Conservation (phyloP, 2,329 filamentous ascomycete species). For the Immersiporthe knoxdaviesiana region DNA sequence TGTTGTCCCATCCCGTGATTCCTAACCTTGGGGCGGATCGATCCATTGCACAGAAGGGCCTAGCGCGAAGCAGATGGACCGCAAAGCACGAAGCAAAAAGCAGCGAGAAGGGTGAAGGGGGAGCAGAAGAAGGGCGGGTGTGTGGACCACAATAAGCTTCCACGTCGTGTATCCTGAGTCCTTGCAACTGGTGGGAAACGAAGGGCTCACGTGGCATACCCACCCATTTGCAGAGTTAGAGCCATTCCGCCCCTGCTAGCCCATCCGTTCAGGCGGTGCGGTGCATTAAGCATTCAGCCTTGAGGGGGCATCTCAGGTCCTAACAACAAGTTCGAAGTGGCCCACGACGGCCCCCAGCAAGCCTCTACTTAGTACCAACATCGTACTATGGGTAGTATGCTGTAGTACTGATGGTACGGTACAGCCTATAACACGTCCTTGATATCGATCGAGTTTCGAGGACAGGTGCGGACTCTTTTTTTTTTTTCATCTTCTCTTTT, state of each 20-base stretch:
- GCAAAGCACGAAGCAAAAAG: neutral
- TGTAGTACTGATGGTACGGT: neutral
- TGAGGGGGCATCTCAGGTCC: neutral
- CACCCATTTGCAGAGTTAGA: constrained; percentile 28
- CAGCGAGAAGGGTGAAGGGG: neutral
- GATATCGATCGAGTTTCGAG: neutral
- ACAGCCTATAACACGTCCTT: neutral
- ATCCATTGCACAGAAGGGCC: neutral
- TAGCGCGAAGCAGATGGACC: neutral
- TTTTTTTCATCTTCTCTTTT: neutral
- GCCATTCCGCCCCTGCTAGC: constrained; percentile 19
- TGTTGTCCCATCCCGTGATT: neutral
- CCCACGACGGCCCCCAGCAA: constrained; percentile 2
- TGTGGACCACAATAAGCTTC: constrained; percentile 18
- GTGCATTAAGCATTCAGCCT: neutral
- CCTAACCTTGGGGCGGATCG: neutral
- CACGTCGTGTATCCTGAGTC: constrained; percentile 26
- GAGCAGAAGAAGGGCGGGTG: too few species aligned
- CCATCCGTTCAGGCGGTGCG: constrained; percentile 11
- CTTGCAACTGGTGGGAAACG: constrained; percentile 26
- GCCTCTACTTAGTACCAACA: neutral
- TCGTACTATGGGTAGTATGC: neutral
- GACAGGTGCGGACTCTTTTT: neutral
- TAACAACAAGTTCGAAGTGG: neutral
- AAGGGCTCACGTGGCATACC: constrained; percentile 29